Base-by-base conservation (phyloP, 2,329 filamentous ascomycete genomes). In the Aspergillus quadrilineatus region DNA sequence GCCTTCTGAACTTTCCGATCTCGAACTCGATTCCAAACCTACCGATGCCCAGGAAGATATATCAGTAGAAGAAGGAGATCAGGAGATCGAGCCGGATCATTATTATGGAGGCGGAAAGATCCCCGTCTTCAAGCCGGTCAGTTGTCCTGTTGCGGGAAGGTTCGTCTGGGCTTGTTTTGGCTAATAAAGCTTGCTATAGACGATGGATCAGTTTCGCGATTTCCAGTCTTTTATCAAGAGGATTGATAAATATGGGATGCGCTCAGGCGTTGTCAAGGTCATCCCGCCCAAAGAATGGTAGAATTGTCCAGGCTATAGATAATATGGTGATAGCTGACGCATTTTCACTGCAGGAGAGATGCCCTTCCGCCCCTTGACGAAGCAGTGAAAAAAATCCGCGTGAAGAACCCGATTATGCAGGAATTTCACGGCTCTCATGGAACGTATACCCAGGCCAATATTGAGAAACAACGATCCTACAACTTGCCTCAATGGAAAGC, bases 381-480 rank as follows among this genome's bases (percentile, higher is more conserved):
- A 67, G 82, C 91, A 50, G 84, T 99, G 62, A 97, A 97, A 76
- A 87, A 89, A 60, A 90, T 99, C 73, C 88, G 87, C 69, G 92
- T 99, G 68, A 93, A 93, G 75, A 95, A 99, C 63, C 94, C 94
- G 3, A 97, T 99, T 72, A 96, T 92, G 70, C 94, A 99, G 74
- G 94, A 99, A 68, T 99, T 99, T 67, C 93, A 95, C 81, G 94
- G 94, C 42, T 91, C 90, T 50, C 91, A 93, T 70, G 95, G 94
- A 55, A 95, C 90, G 55, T 99, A 97, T 72, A 93, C 93, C 36
- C 94, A 99, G 73, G 90, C 94, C 69, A 99, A 99, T 70, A 92
- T 99, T 58, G 87, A 97, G 68, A 95, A 97, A 75, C 91, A 95
- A 72, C 85, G 94, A 71, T 92, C 92, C 12, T 99, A 99, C 78